Evolutionary conservation across 345 rosid species (phyloP), one percentile per base, ranked within the genome.

Genomic region (Acer campestre): DNA sequence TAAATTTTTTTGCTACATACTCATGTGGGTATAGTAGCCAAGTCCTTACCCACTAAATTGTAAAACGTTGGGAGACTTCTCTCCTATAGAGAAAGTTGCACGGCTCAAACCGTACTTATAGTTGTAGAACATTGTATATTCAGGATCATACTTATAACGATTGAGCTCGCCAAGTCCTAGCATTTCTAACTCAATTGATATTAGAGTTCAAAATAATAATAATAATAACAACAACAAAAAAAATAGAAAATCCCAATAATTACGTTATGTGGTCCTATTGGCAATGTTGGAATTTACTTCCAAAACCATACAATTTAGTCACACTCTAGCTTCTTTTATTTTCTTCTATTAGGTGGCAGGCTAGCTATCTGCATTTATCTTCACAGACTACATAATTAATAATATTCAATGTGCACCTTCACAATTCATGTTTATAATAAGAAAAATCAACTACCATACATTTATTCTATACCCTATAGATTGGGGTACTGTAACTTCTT

Each of bases 401-500:
- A 35, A 35, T 42, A 46, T 64, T 75, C 25, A 49, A 18, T 65
- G 8, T 7, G 14, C 40, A 53, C 71, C 78, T 14, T 53, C 31
- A 35, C 22, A 35, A 51, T 51, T 35, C 64, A 75, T 75, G 18
- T 5, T 13, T 29, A 64, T 7, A n/a, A 10, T 18, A 31, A 63
- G 44, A 62, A 62, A 74, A 44, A 20, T 23, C 71, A 65, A 75
- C 78, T 27, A 35, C 64, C 71, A 6, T 66, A 3, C 51, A 44
- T 49, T 12, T 22, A 22, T 9, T 59, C 29, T 7, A 53, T 9
- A 35, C 3, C 27, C 16, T 23, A 7, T 23, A 6, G 16, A 42
- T 7, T 44, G 53, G 61, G 22, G 40, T 61, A n/a, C n/a, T n/a
- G n/a, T n/a, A 17, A 51, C 61, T 75, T 70, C 3, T 29, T 29